Percentiles rank a stretch among this genome's conserved stretches.
Conservation (phyloP, 768 basidiomycete genomes). For the Agrocybe chaxingu region DNA sequence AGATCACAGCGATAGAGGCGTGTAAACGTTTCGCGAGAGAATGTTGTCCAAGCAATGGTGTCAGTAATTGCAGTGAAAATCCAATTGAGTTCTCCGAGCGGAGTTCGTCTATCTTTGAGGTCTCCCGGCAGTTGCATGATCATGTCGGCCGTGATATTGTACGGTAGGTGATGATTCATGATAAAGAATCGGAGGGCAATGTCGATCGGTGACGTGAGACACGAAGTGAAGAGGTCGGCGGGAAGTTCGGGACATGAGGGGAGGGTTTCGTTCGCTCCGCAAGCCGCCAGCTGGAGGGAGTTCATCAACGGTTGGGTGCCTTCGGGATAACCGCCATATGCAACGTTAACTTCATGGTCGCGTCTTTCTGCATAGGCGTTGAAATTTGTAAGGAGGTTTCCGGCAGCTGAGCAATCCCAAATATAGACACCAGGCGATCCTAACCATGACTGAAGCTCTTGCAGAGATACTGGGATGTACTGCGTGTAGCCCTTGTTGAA, state of each 20-base stretch:
- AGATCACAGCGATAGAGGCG: slow-evolving; percentile 93
- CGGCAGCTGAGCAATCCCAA: slow-evolving; percentile 99
- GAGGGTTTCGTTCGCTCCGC: slow-evolving; percentile 84
- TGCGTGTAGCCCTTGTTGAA: slow-evolving; percentile 98
- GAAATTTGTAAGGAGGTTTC: slow-evolving; percentile 89
- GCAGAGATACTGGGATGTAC: slow-evolving; percentile 94
- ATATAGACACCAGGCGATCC: slow-evolving; percentile 96
- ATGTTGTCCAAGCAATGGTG: slow-evolving; percentile 98
- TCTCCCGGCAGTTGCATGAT: slow-evolving; percentile 95
- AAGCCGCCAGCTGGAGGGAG: slow-evolving; percentile 93
- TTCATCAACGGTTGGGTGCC: slow-evolving; percentile 74
- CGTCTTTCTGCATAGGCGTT: slow-evolving; percentile 73
- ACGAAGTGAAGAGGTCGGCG: slow-evolving; percentile 96
- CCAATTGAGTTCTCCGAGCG: slow-evolving; percentile 98
- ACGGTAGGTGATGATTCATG: slow-evolving; percentile 84
- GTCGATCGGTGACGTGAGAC: slow-evolving; percentile 97
- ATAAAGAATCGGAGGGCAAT: slow-evolving; percentile 93
- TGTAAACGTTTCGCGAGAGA: slow-evolving; percentile 90
- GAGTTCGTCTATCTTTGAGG: slow-evolving; percentile 93
- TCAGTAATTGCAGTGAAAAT: slow-evolving; percentile 99
- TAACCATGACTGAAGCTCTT: slow-evolving; percentile 91
- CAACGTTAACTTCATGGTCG: slow-evolving; percentile 60
- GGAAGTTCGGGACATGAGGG: slow-evolving; percentile 96
- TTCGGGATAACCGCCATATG: slow-evolving; percentile 56
- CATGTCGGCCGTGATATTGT: slow-evolving; percentile 82